Conservation (phyloP, 306 rosid genomes). For the Pachyrhizus erosus region DNA sequence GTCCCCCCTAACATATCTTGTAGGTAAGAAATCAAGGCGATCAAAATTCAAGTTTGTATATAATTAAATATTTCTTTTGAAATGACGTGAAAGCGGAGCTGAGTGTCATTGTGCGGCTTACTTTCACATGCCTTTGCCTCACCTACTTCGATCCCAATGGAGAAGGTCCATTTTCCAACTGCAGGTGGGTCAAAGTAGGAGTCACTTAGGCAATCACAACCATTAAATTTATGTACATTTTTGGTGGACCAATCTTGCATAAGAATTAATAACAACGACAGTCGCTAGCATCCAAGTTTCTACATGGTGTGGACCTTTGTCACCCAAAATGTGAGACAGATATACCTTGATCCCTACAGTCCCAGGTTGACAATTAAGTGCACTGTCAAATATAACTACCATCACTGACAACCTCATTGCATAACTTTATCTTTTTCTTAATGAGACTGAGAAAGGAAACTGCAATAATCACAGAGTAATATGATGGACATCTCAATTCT, state of each 20-base stretch:
- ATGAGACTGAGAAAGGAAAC: neutral
- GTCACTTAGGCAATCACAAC: slow-evolving; percentile 54
- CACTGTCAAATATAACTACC: slow-evolving; percentile 12
- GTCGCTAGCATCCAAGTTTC: slow-evolving; percentile 60
- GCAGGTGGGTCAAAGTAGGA: slow-evolving; percentile 79
- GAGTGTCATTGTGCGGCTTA: slow-evolving; percentile 55
- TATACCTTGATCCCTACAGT: slow-evolving; percentile 47
- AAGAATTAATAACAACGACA: slow-evolving; percentile 50
- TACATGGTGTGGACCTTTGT: slow-evolving; percentile 56
- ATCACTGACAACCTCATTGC: neutral
- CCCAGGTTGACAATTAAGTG: slow-evolving; percentile 45
- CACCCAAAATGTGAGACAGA: slow-evolving; percentile 49
- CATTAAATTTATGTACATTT: slow-evolving; percentile 51
- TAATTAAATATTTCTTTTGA: slow-evolving; percentile 43
- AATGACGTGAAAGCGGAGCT: slow-evolving; percentile 62
- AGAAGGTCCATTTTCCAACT: slow-evolving; percentile 82
- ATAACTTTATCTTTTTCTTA: neutral
- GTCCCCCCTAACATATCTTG: slow-evolving; percentile 49
- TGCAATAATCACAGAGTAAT: neutral
- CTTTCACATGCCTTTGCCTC: slow-evolving; percentile 65
- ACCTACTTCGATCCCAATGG: slow-evolving; percentile 57
- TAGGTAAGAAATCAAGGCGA: slow-evolving; percentile 58
- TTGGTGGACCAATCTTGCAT: slow-evolving; percentile 54
- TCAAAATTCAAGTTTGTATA: slow-evolving; percentile 43
- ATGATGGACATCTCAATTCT: neutral